Percentiles rank a stretch among this genome's conserved stretches.
phyloP scores from a whole-genome alignment of 2,329 filamentous ascomycete species.

The Monilinia fructicola region DNA sequence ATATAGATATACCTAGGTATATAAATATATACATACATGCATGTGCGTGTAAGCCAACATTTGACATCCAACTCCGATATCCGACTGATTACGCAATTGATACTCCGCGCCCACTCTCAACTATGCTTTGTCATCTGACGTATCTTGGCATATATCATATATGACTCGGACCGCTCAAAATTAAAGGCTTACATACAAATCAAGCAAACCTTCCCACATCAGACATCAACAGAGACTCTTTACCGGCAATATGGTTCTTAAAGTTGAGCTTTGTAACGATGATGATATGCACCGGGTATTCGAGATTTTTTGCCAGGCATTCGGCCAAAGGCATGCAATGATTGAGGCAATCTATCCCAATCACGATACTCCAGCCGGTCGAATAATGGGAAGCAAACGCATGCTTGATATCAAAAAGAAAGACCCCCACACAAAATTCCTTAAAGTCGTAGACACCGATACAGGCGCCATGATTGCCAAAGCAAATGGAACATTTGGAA shows the following conservation, averaged over 20 bases:
- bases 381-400: slow-evolving; percentile 3
- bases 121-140: neutral
- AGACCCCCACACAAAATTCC: slow-evolving; percentile 5
- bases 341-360: slow-evolving; percentile 15
- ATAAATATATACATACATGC: too few relatives aligned
- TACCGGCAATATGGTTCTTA: slow-evolving; percentile 8
- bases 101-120: neutral
- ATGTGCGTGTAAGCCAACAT: neutral
- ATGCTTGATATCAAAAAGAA: slow-evolving; percentile 9
- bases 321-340: slow-evolving; percentile 1
- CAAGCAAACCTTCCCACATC: neutral
- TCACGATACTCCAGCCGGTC: slow-evolving; percentile 10
- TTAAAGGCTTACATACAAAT: too few relatives aligned
- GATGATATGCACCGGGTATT: slow-evolving; percentile 19
- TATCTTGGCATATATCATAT: slow-evolving; percentile 7
- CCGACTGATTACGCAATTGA: neutral
- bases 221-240: neutral
- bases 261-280: slow-evolving; percentile 19
- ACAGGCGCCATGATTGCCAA: slow-evolving; percentile 6
- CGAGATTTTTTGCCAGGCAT: slow-evolving; percentile 18
- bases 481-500: slow-evolving; percentile 22
- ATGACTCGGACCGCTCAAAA: neutral
- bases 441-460: slow-evolving; percentile 12
- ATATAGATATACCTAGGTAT: too few relatives aligned
- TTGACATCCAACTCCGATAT: neutral